Percentiles rank a stretch among this genome's conserved stretches.
These are phyloP conservation scores for Plantago elongata DNA, from an alignment of 257 asterid genomes.

Conservation along the genomic window DNA sequence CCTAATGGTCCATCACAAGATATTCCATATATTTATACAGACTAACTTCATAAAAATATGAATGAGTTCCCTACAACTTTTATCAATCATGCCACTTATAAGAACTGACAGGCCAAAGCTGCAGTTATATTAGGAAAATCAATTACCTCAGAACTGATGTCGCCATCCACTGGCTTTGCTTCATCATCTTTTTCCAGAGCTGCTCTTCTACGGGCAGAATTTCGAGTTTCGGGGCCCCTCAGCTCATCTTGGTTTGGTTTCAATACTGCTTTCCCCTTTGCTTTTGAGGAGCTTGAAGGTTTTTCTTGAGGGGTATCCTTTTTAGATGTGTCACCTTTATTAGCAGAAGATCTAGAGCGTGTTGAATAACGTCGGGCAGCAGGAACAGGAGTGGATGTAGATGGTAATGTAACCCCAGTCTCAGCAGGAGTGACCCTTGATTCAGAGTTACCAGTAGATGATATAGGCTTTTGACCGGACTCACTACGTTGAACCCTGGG, in stretches of 20 bases:
- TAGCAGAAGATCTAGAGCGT: slow-evolving; percentile 63
- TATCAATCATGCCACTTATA: too few species aligned
- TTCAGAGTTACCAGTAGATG: slow-evolving; percentile 56
- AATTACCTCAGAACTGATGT: slow-evolving; percentile 82
- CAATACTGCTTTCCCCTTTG: slow-evolving; percentile 86
- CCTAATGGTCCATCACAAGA: background rate
- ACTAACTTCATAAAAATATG: background rate
- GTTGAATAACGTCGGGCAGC: slow-evolving; percentile 67
- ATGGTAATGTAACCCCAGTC: slow-evolving; percentile 46
- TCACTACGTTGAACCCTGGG: slow-evolving; percentile 75
- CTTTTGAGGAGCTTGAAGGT: slow-evolving; percentile 54
- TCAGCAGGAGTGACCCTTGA: slow-evolving; percentile 50
- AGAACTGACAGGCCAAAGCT: background rate
- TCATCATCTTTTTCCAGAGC: slow-evolving; percentile 75
- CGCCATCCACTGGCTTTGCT: slow-evolving; percentile 62
- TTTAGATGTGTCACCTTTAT: slow-evolving; percentile 48
- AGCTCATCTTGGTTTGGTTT: slow-evolving; percentile 69
- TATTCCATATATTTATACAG: background rate
- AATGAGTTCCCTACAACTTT: background rate
- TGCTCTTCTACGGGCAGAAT: slow-evolving; percentile 74
- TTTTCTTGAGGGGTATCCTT: slow-evolving; percentile 57
- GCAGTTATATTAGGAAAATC: background rate
- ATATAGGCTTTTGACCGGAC: slow-evolving; percentile 59
- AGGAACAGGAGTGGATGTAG: slow-evolving; percentile 53
- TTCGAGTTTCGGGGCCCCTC: slow-evolving; percentile 82